These are phyloP conservation scores for Decorospora gaudefroyi DNA, from an alignment of 2,329 filamentous ascomycete species.

Conservation along the genomic window DNA sequence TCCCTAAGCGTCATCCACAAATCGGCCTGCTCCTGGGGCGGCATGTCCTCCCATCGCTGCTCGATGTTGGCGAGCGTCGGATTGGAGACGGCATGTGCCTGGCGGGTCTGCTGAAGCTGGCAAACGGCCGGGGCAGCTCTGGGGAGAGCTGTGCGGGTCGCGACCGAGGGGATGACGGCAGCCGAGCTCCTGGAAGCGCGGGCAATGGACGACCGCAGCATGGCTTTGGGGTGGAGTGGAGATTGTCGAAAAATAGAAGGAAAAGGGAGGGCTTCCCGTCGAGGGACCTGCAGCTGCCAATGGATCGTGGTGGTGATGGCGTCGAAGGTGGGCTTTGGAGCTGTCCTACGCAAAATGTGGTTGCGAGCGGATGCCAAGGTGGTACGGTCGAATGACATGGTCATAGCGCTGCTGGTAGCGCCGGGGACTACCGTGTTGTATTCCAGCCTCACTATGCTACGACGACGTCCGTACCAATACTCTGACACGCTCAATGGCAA, in stretches of 20 bases:
- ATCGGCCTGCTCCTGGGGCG: slow-evolving; percentile 97
- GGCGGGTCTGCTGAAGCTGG: slow-evolving; percentile 59
- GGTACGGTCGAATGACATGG: slow-evolving; percentile 16
- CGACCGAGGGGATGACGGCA: slow-evolving; percentile 42
- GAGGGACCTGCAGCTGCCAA: slow-evolving; percentile 45
- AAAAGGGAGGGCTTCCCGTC: slow-evolving; percentile 42
- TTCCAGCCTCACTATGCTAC: too few relatives aligned
- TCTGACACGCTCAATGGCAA: not conserved
- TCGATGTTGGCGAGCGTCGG: slow-evolving; percentile 97
- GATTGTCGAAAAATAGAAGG: slow-evolving; percentile 43
- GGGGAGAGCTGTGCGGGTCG: slow-evolving; percentile 42
- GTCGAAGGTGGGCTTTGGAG: slow-evolving; percentile 33
- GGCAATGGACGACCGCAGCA: slow-evolving; percentile 49
- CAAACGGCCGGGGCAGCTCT: slow-evolving; percentile 46
- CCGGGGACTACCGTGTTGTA: not conserved
- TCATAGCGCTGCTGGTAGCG: slow-evolving; percentile 4
- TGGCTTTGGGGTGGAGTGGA: slow-evolving; percentile 47
- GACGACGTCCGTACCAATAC: too few relatives aligned
- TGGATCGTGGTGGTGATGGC: slow-evolving; percentile 45
- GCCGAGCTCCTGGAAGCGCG: slow-evolving; percentile 47
- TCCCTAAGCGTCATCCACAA: slow-evolving; percentile 98
- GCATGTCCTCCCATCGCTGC: slow-evolving; percentile 98
- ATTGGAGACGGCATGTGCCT: slow-evolving; percentile 94
- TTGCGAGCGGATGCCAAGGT: slow-evolving; percentile 22
- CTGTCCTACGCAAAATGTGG: slow-evolving; percentile 26